Conservation (phyloP, 306 rosid species). For the Cucumis melo region DNA sequence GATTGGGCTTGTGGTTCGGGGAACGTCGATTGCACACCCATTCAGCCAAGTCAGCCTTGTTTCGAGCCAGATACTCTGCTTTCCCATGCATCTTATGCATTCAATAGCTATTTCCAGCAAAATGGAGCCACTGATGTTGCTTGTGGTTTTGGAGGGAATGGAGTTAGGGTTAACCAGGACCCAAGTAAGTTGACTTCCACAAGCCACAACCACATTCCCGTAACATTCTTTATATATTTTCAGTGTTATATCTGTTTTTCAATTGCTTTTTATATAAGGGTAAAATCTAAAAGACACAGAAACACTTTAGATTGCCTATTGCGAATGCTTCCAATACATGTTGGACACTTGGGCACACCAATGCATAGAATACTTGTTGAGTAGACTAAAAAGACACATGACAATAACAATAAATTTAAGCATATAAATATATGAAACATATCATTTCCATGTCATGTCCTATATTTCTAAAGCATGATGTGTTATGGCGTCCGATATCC, state of each 20-base stretch:
- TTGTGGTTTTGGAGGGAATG: constrained; percentile 84
- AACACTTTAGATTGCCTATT: no score
- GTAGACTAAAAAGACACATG: no score
- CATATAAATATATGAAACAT: no score
- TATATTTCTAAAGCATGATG: no score
- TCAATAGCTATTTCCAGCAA: constrained; percentile 82
- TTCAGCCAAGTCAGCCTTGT: constrained; percentile 97
- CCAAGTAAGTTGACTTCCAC: constrained; percentile 49
- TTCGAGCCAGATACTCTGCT: constrained; percentile 72
- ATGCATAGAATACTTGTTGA: no score
- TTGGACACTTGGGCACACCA: no score
- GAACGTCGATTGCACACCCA: constrained; percentile 81
- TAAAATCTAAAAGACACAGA: no score
- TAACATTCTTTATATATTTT: not conserved
- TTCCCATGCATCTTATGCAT: constrained; percentile 86
- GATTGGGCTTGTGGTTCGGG: constrained; percentile 99
- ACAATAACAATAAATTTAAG: no score
- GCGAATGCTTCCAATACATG: no score
- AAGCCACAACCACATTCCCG: not conserved
- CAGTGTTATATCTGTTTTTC: not conserved
- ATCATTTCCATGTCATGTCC: no score
- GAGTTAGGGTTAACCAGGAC: constrained; percentile 69
- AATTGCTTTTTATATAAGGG: not conserved
- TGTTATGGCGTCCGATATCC: no score
- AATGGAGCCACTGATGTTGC: constrained; percentile 89